A percentile compares a stretch with the other conserved stretches of the same genome.
Conservation (phyloP, 1,284 basidiomycete genomes). For the Austroboletus novae-zelandiae region DNA sequence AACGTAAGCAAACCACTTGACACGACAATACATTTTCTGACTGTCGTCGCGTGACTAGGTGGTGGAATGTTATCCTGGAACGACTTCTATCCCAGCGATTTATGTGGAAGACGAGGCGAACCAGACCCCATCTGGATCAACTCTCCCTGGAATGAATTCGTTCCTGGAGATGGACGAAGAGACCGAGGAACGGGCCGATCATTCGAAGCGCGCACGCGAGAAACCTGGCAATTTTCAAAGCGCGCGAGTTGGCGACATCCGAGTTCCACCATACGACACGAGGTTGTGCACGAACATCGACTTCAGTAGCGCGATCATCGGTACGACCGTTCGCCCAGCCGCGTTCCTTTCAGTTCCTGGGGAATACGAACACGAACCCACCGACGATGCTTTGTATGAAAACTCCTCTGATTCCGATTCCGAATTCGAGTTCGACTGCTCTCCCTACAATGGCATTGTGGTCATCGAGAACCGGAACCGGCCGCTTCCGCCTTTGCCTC, state of each 20-base stretch:
- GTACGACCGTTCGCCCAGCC: constrained; percentile 8
- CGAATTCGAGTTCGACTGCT: not conserved
- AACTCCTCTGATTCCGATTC: not conserved
- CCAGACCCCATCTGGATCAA: constrained; percentile 1
- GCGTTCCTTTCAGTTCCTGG: constrained; percentile 13
- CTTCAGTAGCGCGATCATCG: constrained; percentile 20
- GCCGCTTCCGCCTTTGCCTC: too few relatives aligned
- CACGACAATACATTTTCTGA: not conserved
- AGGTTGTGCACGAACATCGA: constrained; percentile 3
- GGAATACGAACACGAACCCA: not conserved
- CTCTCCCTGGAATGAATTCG: constrained; percentile 12
- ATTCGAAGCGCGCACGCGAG: not conserved
- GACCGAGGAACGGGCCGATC: not conserved
- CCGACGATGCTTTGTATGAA: not conserved
- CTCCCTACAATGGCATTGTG: constrained; percentile 2
- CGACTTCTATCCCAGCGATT: constrained; percentile 17
- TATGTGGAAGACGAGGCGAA: constrained; percentile 22
- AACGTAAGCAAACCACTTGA: constrained; percentile 12
- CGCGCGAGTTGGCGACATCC: not conserved
- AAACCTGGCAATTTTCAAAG: not conserved
- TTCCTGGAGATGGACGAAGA: constrained; percentile 17
- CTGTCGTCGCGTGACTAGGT: constrained; percentile 1
- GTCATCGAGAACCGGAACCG: not conserved
- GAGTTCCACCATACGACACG: constrained; percentile 20
- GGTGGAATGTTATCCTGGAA: constrained; percentile 19